Percentiles rank a stretch among this genome's conserved stretches.
Evolutionary conservation across 192 early-diverging fungal genomes (phyloP).

Genomic region (Phycomyces nitens): DNA sequence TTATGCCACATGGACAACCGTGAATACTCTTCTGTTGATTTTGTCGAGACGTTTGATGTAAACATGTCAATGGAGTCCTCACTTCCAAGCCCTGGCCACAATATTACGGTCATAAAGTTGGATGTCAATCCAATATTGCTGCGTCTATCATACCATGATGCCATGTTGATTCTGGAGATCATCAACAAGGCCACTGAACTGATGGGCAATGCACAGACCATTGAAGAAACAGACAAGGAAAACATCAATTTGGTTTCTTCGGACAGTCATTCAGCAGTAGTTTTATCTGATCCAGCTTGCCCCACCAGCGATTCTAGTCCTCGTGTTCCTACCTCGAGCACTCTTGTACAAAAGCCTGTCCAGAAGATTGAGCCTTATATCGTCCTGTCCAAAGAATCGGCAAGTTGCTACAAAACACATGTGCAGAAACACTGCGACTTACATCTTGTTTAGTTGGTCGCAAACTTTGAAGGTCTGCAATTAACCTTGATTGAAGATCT

Average conservation of each 20-base stretch:
- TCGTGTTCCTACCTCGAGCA: neutral
- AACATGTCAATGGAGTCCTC: conserved; percentile 54
- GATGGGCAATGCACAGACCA: conserved; percentile 24
- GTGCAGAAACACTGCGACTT: no score
- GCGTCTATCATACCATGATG: conserved; percentile 72
- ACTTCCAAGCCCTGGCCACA: conserved; percentile 44
- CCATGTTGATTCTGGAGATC: conserved; percentile 64
- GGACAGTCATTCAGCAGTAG: neutral
- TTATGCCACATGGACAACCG: conserved; percentile 72
- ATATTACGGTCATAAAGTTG: conserved; percentile 52
- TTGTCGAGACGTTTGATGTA: conserved; percentile 76
- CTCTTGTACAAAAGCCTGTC: neutral
- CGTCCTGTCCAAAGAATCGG: conserved; percentile 35
- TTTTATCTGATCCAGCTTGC: no score
- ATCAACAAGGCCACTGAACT: conserved; percentile 52
- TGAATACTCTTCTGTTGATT: conserved; percentile 58
- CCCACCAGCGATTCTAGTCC: neutral
- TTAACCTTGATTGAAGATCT: conserved; percentile 80
- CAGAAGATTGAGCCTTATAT: conserved; percentile 25
- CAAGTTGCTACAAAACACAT: conserved; percentile 15
- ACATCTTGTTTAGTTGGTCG: conserved; percentile 11
- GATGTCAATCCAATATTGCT: conserved; percentile 65
- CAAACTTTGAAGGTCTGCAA: conserved; percentile 50
- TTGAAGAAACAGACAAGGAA: no score
- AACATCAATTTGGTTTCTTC: no score